Evolutionary conservation across 208 protist species (phyloP).

Genomic region (Trypanosoma melophagium): DNA sequence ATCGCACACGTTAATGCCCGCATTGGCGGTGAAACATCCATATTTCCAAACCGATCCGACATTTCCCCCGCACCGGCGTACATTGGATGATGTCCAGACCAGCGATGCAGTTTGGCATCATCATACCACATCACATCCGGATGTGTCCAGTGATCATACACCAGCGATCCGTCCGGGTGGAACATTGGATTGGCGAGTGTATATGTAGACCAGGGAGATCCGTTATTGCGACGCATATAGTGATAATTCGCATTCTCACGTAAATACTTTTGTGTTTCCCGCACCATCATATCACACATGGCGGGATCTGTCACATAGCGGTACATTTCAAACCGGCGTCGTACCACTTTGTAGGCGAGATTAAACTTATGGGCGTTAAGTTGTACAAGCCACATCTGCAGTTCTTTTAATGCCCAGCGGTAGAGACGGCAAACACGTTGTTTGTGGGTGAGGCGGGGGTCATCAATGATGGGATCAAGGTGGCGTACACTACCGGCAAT

Average conservation of each 20-base stretch:
- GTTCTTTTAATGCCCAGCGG: slow-evolving; percentile 85
- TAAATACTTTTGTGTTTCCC: slow-evolving; percentile 90
- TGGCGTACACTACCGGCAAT: slow-evolving; percentile 79
- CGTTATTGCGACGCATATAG: slow-evolving; percentile 83
- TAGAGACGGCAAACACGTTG: slow-evolving; percentile 91
- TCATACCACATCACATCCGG: slow-evolving; percentile 91
- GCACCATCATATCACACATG: slow-evolving; percentile 92
- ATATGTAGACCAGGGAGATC: slow-evolving; percentile 78
- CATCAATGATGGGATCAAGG: slow-evolving; percentile 91
- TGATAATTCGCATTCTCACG: slow-evolving; percentile 82
- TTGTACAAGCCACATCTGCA: slow-evolving; percentile 88
- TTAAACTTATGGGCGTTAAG: slow-evolving; percentile 90
- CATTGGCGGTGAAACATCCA: slow-evolving; percentile 80
- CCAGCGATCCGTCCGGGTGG: slow-evolving; percentile 84
- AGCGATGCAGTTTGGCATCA: slow-evolving; percentile 89
- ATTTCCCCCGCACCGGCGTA: slow-evolving; percentile 76
- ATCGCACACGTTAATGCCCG: slow-evolving; percentile 39
- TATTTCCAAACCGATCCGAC: slow-evolving; percentile 84
- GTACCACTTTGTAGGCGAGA: slow-evolving; percentile 87
- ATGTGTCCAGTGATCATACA: slow-evolving; percentile 92
- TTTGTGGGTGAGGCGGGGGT: slow-evolving; percentile 91
- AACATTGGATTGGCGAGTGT: slow-evolving; percentile 87
- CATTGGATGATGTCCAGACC: slow-evolving; percentile 79
- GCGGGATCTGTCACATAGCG: slow-evolving; percentile 89
- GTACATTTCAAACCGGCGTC: slow-evolving; percentile 86